Percentiles rank a stretch among this genome's conserved stretches.
phyloP scores from a whole-genome alignment of 495 filamentous ascomycete species.

The Aspergillus olivimuriae region DNA sequence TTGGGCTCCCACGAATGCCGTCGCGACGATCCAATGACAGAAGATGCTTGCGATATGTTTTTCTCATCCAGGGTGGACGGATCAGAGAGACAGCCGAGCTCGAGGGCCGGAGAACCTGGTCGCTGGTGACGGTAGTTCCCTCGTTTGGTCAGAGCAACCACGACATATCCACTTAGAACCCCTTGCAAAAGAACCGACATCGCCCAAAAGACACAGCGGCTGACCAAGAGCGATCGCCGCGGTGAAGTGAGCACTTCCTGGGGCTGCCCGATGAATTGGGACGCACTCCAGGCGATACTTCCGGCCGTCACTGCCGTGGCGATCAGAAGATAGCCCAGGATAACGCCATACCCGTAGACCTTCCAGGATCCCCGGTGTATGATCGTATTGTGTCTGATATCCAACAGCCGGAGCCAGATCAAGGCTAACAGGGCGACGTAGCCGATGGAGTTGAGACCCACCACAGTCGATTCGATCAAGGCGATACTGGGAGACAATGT shows the following conservation, averaged over 20 bases:
- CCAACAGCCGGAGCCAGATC: constrained; percentile 19
- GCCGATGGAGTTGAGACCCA: constrained; percentile 23
- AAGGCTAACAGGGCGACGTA: constrained; percentile 23
- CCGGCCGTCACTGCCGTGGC: constrained; percentile 25
- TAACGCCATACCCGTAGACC: constrained; percentile 11
- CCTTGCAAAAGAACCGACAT: constrained; percentile 31
- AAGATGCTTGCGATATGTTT: constrained; percentile 6
- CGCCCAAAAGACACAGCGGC: constrained; percentile 30
- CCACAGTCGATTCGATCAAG: constrained; percentile 18
- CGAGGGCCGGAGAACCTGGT: constrained; percentile 23
- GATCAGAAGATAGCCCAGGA: constrained; percentile 25
- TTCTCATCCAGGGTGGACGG: constrained; percentile 10
- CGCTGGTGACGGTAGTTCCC: constrained; percentile 13
- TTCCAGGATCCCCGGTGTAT: constrained; percentile 18
- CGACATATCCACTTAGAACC: constrained; percentile 25
- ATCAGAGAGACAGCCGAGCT: constrained; percentile 22
- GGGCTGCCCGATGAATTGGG: constrained; percentile 5
- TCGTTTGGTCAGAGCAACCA: constrained; percentile 14
- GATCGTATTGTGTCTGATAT: constrained; percentile 11
- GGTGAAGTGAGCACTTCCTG: not conserved
- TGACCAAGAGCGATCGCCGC: constrained; percentile 15
- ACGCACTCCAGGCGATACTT: constrained; percentile 21
- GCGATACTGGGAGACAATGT: constrained; percentile 12
- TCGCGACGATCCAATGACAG: constrained; percentile 8
- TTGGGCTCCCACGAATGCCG: constrained; percentile 9